Evolutionary conservation across 352 stramenopile genomes (phyloP).

Genomic region (Globisporangium middletonii): DNA sequence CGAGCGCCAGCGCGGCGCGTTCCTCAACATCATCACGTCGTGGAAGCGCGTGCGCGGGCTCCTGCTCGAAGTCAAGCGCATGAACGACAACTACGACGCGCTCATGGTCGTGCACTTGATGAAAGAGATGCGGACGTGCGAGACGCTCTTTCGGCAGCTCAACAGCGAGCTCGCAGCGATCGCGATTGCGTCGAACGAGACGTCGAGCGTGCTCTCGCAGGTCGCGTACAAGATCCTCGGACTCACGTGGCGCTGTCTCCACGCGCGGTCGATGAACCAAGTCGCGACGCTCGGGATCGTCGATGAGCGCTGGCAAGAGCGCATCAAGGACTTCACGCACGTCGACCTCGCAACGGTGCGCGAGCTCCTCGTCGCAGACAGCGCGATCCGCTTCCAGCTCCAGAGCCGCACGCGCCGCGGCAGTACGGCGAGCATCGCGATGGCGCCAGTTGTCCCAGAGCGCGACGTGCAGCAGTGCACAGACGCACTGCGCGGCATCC

Average conservation of each 20-base stretch:
- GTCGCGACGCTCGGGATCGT: slow-evolving; percentile 35
- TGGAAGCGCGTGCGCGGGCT: slow-evolving; percentile 72
- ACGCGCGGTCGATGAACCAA: slow-evolving; percentile 24
- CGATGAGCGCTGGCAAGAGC: slow-evolving; percentile 59
- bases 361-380: slow-evolving; percentile 52
- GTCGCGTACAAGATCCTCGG: slow-evolving; percentile 62
- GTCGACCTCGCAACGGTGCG: slow-evolving; percentile 44
- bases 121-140: slow-evolving; percentile 78
- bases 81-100: slow-evolving; percentile 52
- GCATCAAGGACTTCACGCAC: slow-evolving; percentile 51
- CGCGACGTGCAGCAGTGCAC: slow-evolving; percentile 48
- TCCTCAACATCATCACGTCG: slow-evolving; percentile 62
- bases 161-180: slow-evolving; percentile 54
- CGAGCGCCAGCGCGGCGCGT: slow-evolving; percentile 54
- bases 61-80: slow-evolving; percentile 25
- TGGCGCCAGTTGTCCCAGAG: slow-evolving; percentile 40
- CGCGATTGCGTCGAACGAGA: slow-evolving; percentile 69
- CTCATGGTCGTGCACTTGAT: slow-evolving; percentile 65
- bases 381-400: slow-evolving; percentile 19
- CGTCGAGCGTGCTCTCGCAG: slow-evolving; percentile 51
- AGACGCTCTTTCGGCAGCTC: slow-evolving; percentile 73
- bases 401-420: slow-evolving; percentile 11
- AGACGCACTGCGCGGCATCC: slow-evolving; percentile 42
- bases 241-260: slow-evolving; percentile 60
- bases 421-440: slow-evolving; percentile 12